Evolutionary conservation across 1,139 yeast species (phyloP).

Genomic region (Geotrichum australiense): DNA sequence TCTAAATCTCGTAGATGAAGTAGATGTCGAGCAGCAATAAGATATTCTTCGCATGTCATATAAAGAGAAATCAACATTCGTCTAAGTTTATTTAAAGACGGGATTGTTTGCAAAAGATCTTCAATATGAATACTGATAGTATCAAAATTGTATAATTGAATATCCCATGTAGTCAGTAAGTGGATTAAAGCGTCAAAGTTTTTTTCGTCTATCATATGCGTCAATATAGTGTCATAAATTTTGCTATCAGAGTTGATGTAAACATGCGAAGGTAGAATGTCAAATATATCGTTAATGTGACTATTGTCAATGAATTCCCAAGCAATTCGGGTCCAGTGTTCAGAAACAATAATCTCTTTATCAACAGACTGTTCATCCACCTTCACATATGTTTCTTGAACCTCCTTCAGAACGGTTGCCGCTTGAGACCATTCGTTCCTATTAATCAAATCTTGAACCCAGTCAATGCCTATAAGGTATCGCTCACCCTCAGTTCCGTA

Average conservation of each 20-base stretch:
- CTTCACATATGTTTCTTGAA: slow-evolving; percentile 32
- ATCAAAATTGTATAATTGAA: slow-evolving; percentile 45
- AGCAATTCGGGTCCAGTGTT: slow-evolving; percentile 65
- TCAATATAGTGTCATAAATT: slow-evolving; percentile 49
- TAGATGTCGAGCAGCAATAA: slow-evolving; percentile 57
- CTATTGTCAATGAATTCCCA: slow-evolving; percentile 45
- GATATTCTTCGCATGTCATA: slow-evolving; percentile 49
- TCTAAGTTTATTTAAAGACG: slow-evolving; percentile 33
- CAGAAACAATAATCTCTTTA: slow-evolving; percentile 3
- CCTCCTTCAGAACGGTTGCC: slow-evolving; percentile 41
- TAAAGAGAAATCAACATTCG: slow-evolving; percentile 52
- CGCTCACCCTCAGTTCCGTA: slow-evolving; percentile 47
- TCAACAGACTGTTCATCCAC: slow-evolving; percentile 1
- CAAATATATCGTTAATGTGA: slow-evolving; percentile 44
- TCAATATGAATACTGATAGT: slow-evolving; percentile 45
- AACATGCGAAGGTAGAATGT: slow-evolving; percentile 43
- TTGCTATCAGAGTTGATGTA: slow-evolving; percentile 36
- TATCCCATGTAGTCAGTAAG: slow-evolving; percentile 53
- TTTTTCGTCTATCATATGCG: slow-evolving; percentile 40
- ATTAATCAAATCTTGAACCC: slow-evolving; percentile 49
- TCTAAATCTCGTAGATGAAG: slow-evolving; percentile 47
- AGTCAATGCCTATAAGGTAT: slow-evolving; percentile 53
- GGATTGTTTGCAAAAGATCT: slow-evolving; percentile 32
- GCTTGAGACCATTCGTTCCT: slow-evolving; percentile 52
- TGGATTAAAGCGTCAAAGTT: slow-evolving; percentile 32